Percentiles rank a stretch among this genome's conserved stretches.
Evolutionary conservation across 2,329 filamentous ascomycete species (phyloP).

Genomic region (Decorospora gaudefroyi): DNA sequence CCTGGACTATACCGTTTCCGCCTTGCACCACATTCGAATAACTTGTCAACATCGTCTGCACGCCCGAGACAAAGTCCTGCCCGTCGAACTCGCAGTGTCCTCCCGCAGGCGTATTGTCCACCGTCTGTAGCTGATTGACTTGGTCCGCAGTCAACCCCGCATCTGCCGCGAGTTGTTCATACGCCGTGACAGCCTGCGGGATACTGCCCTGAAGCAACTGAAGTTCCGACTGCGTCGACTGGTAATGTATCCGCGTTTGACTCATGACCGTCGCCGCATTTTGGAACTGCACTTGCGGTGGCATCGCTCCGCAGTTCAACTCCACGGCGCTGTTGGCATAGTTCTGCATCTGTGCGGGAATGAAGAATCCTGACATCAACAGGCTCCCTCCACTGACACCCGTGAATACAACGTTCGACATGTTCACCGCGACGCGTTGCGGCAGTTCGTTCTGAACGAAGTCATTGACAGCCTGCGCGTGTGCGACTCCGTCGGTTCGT

Average conservation of each 20-base stretch:
- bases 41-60: constrained; percentile 61
- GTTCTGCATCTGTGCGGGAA: constrained; percentile 60
- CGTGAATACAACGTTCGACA: constrained; percentile 60
- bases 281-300: constrained; percentile 58
- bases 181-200: constrained; percentile 57
- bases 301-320: constrained; percentile 61
- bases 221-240: constrained; percentile 60
- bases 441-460: constrained; percentile 57
- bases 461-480: constrained; percentile 61
- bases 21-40: constrained; percentile 60
- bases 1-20: constrained; percentile 56
- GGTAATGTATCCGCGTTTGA: constrained; percentile 60
- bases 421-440: constrained; percentile 59
- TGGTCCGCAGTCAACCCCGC: constrained; percentile 53
- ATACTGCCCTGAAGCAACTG: constrained; percentile 56
- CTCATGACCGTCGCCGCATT: constrained; percentile 51
- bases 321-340: constrained; percentile 58
- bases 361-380: constrained; percentile 61
- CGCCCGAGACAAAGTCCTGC: constrained; percentile 58
- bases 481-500: constrained; percentile 60
- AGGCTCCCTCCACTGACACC: constrained; percentile 62
- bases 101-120: constrained; percentile 60
- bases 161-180: constrained; percentile 54
- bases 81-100: constrained; percentile 65
- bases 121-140: constrained; percentile 60